A percentile compares a stretch with the other conserved stretches of the same genome.
These are phyloP conservation scores for Xylariaceae sp. DNA, from an alignment of 2,329 filamentous ascomycete species.

Conservation along the genomic window DNA sequence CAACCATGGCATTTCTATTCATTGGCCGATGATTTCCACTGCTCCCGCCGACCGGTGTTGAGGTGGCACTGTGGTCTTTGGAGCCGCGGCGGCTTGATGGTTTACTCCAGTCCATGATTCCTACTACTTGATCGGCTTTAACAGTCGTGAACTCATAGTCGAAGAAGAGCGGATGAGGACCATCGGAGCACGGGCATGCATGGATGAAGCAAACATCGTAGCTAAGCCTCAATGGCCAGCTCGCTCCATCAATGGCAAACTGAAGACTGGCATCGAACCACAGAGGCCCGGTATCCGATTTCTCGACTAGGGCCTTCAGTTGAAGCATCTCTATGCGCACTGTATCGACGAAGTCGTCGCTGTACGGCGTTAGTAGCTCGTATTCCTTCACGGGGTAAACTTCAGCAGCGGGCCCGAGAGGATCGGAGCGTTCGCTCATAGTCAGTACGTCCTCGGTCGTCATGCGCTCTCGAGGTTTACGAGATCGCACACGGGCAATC, in stretches of 20 bases:
- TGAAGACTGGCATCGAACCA: slow-evolving; percentile 60
- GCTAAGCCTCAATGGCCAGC: slow-evolving; percentile 60
- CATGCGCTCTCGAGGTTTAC: slow-evolving; percentile 55
- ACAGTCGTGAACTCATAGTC: slow-evolving; percentile 63
- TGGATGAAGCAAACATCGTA: slow-evolving; percentile 65
- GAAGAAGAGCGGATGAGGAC: slow-evolving; percentile 69
- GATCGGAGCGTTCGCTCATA: slow-evolving; percentile 67
- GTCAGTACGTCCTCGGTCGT: slow-evolving; percentile 58
- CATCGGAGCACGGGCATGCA: slow-evolving; percentile 62
- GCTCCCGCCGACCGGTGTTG: slow-evolving; percentile 23
- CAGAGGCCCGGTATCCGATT: slow-evolving; percentile 36
- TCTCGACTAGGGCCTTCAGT: slow-evolving; percentile 47
- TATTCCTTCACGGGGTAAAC: slow-evolving; percentile 68
- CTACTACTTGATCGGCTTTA: slow-evolving; percentile 62
- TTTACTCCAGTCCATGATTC: slow-evolving; percentile 63
- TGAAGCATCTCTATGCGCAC: slow-evolving; percentile 68
- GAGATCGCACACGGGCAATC: slow-evolving; percentile 66
- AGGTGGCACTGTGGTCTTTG: slow-evolving; percentile 21
- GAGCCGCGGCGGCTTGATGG: slow-evolving; percentile 23
- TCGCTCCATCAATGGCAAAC: slow-evolving; percentile 62
- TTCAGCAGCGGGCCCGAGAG: slow-evolving; percentile 62
- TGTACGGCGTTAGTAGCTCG: slow-evolving; percentile 55
- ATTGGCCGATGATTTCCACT: slow-evolving; percentile 14
- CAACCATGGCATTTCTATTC: slow-evolving; percentile 4
- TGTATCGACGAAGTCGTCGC: slow-evolving; percentile 58